Evolutionary conservation across 768 basidiomycete genomes (phyloP), one percentile per base, ranked within the genome.

Genomic region (Lactifluus rugatus): DNA sequence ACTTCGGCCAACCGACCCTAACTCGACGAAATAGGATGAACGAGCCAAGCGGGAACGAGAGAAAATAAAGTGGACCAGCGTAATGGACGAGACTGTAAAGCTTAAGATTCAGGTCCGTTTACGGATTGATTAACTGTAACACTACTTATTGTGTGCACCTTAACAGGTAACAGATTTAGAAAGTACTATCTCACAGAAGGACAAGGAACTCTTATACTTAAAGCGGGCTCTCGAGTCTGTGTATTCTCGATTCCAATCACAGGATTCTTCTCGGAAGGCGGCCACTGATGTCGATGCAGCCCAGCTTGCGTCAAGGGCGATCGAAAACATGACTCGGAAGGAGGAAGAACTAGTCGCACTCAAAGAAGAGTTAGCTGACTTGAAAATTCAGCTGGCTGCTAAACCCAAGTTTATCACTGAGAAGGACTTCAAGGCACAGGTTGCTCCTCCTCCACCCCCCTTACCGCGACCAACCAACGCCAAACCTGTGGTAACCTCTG

Each of bases 211-310:
- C 34, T 63, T 78, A 0, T 89, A 85, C 65, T 77, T 93, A 39
- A 90, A 91, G 66, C 84, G 86, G 14, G 87, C 90, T n/a, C 74
- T 96, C 37, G 89, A 93, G 69, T 86, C 88, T 7, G 86, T 94
- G 5, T 90, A 90, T 69, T 84, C 84, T 11, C 79, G 87, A n/a
- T 86, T 93, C 68, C 75, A 78, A 5, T 74, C 79, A 5, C 71
- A 79, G 45, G 79, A 81, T 65, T 81, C 84, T 64, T 66, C 66
- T 25, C 72, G 76, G 46, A 77, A 79, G 50, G 75, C 74, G 45
- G 75, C 69, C 48, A 70, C 75, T 0, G 81, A 82, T 49, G 67
- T 85, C 48, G 87, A 91, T 64, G 78, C 86, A 2, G 80, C 85
- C 54, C 65, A 75, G 13, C 85, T 94, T 62, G 89, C 84, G 0